Evolutionary conservation across 345 rosid species (phyloP).

Genomic region (Eucalyptus tenuipes): DNA sequence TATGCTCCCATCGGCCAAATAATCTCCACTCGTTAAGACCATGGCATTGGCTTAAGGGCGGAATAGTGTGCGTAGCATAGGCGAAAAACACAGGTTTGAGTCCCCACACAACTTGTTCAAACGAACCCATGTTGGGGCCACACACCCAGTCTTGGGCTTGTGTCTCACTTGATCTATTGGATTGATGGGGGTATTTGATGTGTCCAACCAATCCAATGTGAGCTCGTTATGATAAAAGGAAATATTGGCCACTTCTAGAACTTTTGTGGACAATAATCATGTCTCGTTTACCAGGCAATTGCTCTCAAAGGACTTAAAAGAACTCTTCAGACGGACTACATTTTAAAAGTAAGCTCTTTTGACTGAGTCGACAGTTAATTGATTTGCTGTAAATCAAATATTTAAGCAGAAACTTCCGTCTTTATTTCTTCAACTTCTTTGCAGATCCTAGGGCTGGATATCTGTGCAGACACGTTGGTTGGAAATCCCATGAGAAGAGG

Average conservation of each 20-base stretch:
- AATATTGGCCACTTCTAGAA: background rate
- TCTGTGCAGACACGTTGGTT: constrained; percentile 34
- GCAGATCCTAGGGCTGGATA: constrained; percentile 36
- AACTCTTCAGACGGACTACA: constrained; percentile 40
- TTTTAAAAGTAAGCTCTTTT: constrained; percentile 15
- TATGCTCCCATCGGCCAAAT: background rate
- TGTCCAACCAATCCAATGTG: background rate
- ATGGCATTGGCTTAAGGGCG: background rate
- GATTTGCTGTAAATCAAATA: background rate
- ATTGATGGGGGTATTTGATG: background rate
- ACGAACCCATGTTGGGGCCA: background rate
- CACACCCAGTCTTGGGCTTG: background rate
- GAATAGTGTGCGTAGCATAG: background rate
- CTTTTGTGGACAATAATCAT: background rate
- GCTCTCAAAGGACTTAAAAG: constrained; percentile 18
- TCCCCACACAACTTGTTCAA: background rate
- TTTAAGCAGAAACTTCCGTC: background rate
- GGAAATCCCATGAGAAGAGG: constrained; percentile 37
- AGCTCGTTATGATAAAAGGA: background rate
- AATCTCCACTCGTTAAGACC: background rate
- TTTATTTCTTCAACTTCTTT: background rate
- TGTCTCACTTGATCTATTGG: background rate
- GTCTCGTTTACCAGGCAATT: constrained; percentile 19
- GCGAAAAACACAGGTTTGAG: background rate
- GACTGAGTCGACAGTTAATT: background rate